Evolutionary conservation across 1,284 basidiomycete species (phyloP).

Genomic region (Ustilago sp.): DNA sequence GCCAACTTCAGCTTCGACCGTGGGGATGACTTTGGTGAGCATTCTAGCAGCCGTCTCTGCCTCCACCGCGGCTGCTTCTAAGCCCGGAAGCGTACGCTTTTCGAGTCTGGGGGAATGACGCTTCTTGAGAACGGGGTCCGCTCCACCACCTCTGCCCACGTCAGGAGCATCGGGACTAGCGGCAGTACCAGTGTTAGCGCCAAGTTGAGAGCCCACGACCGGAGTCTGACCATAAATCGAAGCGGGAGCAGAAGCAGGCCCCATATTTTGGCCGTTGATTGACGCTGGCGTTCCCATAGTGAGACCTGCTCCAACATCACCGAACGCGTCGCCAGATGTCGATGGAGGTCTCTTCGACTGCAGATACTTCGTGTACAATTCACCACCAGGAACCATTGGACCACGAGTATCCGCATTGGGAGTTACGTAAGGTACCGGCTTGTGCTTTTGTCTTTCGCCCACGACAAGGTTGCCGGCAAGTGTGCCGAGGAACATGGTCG

Average conservation of each 20-base stretch:
- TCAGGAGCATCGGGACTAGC: too few relatives aligned
- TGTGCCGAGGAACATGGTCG: conserved; percentile 36
- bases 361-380: conserved; percentile 28
- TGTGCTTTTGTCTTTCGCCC: conserved; percentile 19
- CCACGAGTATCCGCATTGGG: conserved; percentile 27
- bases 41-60: conserved; percentile 1
- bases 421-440: conserved; percentile 39
- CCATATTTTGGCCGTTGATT: background rate
- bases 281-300: background rate
- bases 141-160: background rate
- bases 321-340: background rate
- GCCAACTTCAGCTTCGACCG: conserved; percentile 1
- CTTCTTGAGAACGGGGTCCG: conserved; percentile 25
- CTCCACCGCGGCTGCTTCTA: too few relatives aligned
- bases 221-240: background rate
- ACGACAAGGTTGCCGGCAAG: conserved; percentile 18
- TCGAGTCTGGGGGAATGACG: conserved; percentile 3
- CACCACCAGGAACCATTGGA: conserved; percentile 33
- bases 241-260: conserved; percentile 1
- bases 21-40: background rate
- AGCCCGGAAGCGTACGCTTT: conserved; percentile 12
- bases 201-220: background rate
- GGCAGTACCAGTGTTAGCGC: background rate
- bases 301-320: background rate
- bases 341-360: conserved; percentile 15